Evolutionary conservation across 1,139 yeast species (phyloP).

Genomic region (Meyerozyma elateridarum): DNA sequence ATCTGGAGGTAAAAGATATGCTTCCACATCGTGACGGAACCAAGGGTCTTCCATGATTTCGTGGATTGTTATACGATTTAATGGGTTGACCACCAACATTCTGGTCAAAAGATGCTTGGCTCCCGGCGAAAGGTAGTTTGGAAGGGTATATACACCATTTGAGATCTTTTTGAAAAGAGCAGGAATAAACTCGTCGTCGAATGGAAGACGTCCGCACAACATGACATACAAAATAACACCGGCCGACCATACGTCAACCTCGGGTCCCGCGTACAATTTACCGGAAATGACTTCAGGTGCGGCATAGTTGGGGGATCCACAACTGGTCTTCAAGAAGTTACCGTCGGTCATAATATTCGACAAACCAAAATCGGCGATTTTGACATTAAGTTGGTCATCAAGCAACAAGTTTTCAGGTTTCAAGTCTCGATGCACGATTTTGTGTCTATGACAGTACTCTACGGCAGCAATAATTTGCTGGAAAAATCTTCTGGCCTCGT

Average conservation of each 20-base stretch:
- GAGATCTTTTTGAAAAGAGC: conserved; percentile 91
- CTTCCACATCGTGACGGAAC: conserved; percentile 84
- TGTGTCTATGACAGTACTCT: conserved; percentile 95
- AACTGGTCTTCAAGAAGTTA: conserved; percentile 87
- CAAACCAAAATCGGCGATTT: conserved; percentile 95
- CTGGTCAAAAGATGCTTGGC: conserved; percentile 82
- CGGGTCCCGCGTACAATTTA: conserved; percentile 95
- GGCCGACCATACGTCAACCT: conserved; percentile 98
- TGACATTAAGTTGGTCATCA: conserved; percentile 88
- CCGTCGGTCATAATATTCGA: conserved; percentile 98
- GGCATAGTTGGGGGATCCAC: conserved; percentile 97
- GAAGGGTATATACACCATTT: conserved; percentile 91
- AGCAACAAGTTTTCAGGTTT: conserved; percentile 90
- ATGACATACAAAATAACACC: conserved; percentile 95
- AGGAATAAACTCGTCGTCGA: conserved; percentile 96
- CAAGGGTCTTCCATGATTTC: conserved; percentile 95
- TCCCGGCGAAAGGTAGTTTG: conserved; percentile 82
- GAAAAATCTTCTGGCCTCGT: conserved; percentile 90
- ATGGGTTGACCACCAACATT: conserved; percentile 95
- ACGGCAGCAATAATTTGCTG: conserved; percentile 98
- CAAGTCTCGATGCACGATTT: conserved; percentile 93
- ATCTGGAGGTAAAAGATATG: conserved; percentile 73
- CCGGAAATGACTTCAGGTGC: conserved; percentile 98
- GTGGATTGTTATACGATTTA: conserved; percentile 90
- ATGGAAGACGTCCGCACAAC: conserved; percentile 96